Evolutionary conservation across 495 filamentous ascomycete species (phyloP), one percentile per base, ranked within the genome.

Genomic region (Schizothecium vesticola): DNA sequence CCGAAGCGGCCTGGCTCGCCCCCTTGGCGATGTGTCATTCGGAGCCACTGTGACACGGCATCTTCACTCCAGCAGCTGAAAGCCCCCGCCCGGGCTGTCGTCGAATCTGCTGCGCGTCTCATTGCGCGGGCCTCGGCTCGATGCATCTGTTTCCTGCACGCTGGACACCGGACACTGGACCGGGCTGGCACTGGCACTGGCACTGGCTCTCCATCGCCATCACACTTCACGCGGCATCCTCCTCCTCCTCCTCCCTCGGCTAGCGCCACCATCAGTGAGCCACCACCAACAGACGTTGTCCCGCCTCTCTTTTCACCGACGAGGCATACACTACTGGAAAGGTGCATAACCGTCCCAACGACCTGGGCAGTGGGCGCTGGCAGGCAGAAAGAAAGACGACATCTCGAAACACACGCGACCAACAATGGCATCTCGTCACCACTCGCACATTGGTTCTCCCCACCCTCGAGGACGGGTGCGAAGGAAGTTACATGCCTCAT

Each of bases 21-120:
- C 33, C 51, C 66, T 68, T 63, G 33, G 19, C 61, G 56, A 60
- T 62, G 59, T 62, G 68, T 65, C 71, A 72, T 68, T 28, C 66
- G 61, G 69, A 67, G 62, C 71, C 68, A 70, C 68, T 13, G 71
- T 73, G 59, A 70, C 68, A 73, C 71, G 61, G 59, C 68, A 22
- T 67, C 61, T 56, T 28, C 29, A 55, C 16, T 56, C n/a, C n/a
- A 25, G 65, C 65, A 66, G 65, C 33, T 61, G 65, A 60, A 58
- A n/a, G 58, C 43, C 43, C 51, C 51, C 25, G 64, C 67, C n/a
- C 23, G 29, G 60, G 7, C 60, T 61, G 56, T 61, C 57, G 55
- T 25, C 64, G 56, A 65, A 19, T 67, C 25, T 33, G n/a, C 12
- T 67, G 43, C 43, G 36, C 51, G 59, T 56, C 33, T 26, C 55